Conservation (phyloP, 2,329 filamentous ascomycete genomes). For the Beauveria australis region DNA sequence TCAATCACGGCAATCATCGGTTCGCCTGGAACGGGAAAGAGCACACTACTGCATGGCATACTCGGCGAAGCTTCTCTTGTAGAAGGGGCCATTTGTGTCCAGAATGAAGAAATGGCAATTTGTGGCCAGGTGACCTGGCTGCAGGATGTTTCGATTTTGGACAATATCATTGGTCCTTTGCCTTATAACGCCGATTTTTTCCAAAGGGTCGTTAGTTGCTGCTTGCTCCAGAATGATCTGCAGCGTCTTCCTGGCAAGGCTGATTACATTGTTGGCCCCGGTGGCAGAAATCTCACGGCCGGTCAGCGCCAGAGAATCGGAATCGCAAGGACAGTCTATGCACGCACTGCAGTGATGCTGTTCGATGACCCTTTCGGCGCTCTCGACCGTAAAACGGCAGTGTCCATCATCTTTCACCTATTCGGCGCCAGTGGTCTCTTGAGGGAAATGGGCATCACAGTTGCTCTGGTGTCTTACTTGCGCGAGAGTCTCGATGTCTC, state of each 20-base stretch:
- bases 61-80: slow-evolving; percentile 5
- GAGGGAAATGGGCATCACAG: slow-evolving; percentile 6
- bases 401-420: slow-evolving; percentile 4
- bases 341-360: slow-evolving; percentile 6
- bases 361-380: slow-evolving; percentile 4
- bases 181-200: slow-evolving; percentile 6
- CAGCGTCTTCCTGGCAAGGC: neutral
- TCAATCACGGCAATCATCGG: slow-evolving; percentile 4
- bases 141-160: neutral
- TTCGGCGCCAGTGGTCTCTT: slow-evolving; percentile 4
- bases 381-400: slow-evolving; percentile 3
- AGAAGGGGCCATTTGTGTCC: neutral
- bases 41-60: slow-evolving; percentile 1
- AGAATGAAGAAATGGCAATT: slow-evolving; percentile 1
- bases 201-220: neutral
- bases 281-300: neutral
- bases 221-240: neutral
- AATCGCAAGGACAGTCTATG: slow-evolving; percentile 2
- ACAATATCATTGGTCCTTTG: slow-evolving; percentile 5
- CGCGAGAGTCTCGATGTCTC: slow-evolving; percentile 5
- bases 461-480: neutral
- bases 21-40: neutral
- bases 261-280: neutral
- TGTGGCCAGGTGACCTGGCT: slow-evolving; percentile 6
- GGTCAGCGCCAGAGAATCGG: slow-evolving; percentile 4